Evolutionary conservation across 305 asterid genomes (phyloP).

Genomic region (Fraxinus sp.): DNA sequence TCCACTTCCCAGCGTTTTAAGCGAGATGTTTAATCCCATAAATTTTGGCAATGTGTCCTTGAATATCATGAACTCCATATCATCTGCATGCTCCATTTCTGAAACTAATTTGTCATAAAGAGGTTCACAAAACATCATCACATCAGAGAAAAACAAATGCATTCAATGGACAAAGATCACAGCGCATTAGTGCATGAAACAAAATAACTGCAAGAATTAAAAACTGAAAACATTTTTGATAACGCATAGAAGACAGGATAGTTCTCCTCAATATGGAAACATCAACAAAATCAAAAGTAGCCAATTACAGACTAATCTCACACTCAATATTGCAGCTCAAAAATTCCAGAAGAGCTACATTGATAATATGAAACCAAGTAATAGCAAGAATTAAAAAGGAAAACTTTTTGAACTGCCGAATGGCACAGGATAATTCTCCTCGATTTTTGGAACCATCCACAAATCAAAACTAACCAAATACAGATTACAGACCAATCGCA

Average conservation of each 20-base stretch:
- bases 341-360: neutral
- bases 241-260: neutral
- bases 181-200: neutral
- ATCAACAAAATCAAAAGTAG: constrained; percentile 11
- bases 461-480: constrained; percentile 10
- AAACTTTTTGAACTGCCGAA: neutral
- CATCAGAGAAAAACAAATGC: neutral
- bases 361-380: neutral
- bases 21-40: neutral
- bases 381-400: neutral
- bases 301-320: neutral
- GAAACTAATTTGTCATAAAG: neutral
- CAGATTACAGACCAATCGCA: neutral
- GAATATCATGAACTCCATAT: neutral
- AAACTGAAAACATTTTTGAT: neutral
- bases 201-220: neutral
- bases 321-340: neutral
- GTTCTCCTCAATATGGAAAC: neutral
- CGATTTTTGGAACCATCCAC: neutral
- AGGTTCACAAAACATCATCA: neutral
- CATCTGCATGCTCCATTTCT: neutral
- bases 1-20: neutral
- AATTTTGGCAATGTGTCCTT: neutral
- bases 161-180: neutral
- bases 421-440: neutral